Percentiles rank a stretch among this genome's conserved stretches.
These are phyloP conservation scores for Pontederia paniculata DNA, from an alignment of 176 grass and related monocot species.

Conservation along the genomic window DNA sequence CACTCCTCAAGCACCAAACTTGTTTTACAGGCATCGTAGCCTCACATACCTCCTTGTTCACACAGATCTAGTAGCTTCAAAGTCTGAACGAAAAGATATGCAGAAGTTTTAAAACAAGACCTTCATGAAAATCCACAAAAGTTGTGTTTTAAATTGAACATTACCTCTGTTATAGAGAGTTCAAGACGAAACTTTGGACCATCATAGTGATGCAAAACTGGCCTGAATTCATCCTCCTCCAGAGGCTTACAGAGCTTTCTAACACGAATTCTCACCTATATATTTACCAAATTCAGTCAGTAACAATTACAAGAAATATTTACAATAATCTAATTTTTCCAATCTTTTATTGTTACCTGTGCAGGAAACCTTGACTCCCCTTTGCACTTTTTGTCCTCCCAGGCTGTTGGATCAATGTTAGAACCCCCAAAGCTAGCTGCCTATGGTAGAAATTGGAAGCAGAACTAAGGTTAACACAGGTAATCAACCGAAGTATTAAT, in stretches of 20 bases:
- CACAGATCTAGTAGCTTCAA: constrained; percentile 50
- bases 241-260: constrained; percentile 91
- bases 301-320: neutral
- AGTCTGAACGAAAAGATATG: constrained; percentile 42
- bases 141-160: neutral
- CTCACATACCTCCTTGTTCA: constrained; percentile 66
- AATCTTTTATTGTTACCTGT: constrained; percentile 41
- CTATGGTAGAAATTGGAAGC: constrained; percentile 18
- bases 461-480: neutral
- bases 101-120: neutral
- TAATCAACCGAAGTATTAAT: neutral
- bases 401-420: constrained; percentile 91
- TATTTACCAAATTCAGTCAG: constrained; percentile 15
- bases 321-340: neutral
- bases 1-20: too few species aligned
- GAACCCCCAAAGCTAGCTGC: constrained; percentile 97
- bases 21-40: neutral
- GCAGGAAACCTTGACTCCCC: constrained; percentile 98
- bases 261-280: constrained; percentile 90
- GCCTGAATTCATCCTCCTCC: constrained; percentile 97
- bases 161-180: constrained; percentile 95
- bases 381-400: constrained; percentile 99
- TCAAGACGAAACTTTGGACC: constrained; percentile 97
- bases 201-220: constrained; percentile 98
- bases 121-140: constrained; percentile 9